phyloP scores from a whole-genome alignment of 352 stramenopile genomes.

The Pythium grandisporangium region DNA sequence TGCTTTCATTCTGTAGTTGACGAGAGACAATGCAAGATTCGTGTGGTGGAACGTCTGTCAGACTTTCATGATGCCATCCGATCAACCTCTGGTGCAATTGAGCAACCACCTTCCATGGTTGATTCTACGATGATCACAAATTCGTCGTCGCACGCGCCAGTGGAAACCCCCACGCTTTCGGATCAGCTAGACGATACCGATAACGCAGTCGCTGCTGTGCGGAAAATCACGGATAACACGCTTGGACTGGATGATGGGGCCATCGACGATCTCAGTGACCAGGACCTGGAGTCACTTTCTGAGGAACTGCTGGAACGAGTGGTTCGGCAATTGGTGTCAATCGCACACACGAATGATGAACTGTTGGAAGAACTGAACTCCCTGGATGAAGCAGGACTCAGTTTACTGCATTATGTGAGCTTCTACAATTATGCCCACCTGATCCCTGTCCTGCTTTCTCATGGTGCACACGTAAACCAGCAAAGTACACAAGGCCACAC shows the following conservation, averaged over 20 bases:
- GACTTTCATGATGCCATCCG: constrained; percentile 79
- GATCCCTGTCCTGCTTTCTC: constrained; percentile 65
- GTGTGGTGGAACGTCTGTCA: constrained; percentile 71
- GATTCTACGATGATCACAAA: no score
- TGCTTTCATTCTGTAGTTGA: constrained; percentile 62
- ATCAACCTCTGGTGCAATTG: constrained; percentile 22
- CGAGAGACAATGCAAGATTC: constrained; percentile 83
- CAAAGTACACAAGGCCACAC: constrained; percentile 77
- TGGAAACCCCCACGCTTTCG: no score
- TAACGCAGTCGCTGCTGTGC: no score
- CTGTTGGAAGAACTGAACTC: constrained; percentile 83
- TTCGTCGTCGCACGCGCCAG: no score
- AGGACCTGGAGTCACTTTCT: constrained; percentile 67
- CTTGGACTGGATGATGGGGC: constrained; percentile 51
- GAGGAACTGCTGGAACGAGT: constrained; percentile 80
- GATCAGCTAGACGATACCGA: no score
- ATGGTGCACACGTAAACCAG: constrained; percentile 80
- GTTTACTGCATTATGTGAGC: constrained; percentile 84
- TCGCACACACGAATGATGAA: constrained; percentile 73
- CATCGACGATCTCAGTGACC: constrained; percentile 71
- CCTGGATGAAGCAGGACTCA: constrained; percentile 78
- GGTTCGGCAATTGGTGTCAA: constrained; percentile 67
- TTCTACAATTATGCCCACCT: constrained; percentile 85
- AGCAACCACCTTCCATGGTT: no score
- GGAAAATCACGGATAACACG: no score